Evolutionary conservation across 805 yeast species (phyloP).

Genomic region (Saccharomyces jurei): DNA sequence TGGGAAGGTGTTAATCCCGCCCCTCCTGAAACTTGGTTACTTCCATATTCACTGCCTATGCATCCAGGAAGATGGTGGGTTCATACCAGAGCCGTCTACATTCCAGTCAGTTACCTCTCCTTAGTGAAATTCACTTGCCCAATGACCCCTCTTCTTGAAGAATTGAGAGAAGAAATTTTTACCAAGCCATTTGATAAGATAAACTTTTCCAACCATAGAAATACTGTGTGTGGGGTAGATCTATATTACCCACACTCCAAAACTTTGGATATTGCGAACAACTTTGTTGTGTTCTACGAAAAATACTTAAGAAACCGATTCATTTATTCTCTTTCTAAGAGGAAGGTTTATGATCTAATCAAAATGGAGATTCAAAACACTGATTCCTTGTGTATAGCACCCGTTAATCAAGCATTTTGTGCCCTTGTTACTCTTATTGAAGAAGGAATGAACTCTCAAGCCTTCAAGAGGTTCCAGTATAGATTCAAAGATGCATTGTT

Average conservation of each 20-base stretch:
- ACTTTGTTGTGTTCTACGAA: conserved; percentile 55
- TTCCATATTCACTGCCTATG: conserved; percentile 73
- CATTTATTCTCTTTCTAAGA: conserved; percentile 47
- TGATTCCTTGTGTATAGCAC: conserved; percentile 80
- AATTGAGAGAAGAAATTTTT: conserved; percentile 76
- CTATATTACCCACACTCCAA: conserved; percentile 86
- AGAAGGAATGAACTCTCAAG: conserved; percentile 60
- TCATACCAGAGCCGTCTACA: conserved; percentile 86
- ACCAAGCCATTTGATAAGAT: conserved; percentile 53
- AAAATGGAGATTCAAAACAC: conserved; percentile 73
- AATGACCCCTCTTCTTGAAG: conserved; percentile 53
- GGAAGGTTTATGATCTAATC: conserved; percentile 52
- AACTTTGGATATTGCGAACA: conserved; percentile 55
- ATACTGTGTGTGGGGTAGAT: conserved; percentile 85
- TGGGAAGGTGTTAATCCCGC: conserved; percentile 99
- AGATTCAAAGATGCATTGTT: conserved; percentile 71
- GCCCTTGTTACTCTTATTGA: conserved; percentile 61
- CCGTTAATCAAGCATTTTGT: conserved; percentile 82
- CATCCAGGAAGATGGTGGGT: conserved; percentile 99
- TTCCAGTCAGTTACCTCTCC: conserved; percentile 77
- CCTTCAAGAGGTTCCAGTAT: conserved; percentile 45
- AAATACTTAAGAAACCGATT: conserved; percentile 67
- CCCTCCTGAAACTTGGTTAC: conserved; percentile 87
- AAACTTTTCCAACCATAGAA: conserved; percentile 62
- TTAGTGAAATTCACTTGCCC: conserved; percentile 48